phyloP scores from a whole-genome alignment of 2,329 filamentous ascomycete species.

The Xylaria sp. region DNA sequence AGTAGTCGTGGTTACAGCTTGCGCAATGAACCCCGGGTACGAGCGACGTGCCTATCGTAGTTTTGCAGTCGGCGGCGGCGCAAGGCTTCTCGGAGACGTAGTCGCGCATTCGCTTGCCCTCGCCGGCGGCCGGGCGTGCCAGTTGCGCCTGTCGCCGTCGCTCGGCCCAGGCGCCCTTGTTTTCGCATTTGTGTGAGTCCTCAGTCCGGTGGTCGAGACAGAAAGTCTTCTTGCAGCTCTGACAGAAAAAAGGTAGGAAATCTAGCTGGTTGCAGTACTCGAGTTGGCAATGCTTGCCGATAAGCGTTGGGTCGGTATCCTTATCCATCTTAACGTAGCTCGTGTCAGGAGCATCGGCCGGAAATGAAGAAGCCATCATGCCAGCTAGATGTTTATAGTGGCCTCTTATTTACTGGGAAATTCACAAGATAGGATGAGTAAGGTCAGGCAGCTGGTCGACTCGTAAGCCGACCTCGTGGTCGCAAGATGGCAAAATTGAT shows the following conservation, averaged over 20 bases:
- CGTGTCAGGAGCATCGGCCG: slow-evolving; percentile 55
- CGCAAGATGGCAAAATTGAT: slow-evolving; percentile 38
- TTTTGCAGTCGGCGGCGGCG: slow-evolving; percentile 73
- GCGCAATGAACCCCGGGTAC: slow-evolving; percentile 76
- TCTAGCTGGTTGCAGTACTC: slow-evolving; percentile 94
- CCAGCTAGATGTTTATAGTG: slow-evolving; percentile 4
- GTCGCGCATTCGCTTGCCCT: slow-evolving; percentile 64
- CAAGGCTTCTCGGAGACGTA: slow-evolving; percentile 72
- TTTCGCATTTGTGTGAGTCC: slow-evolving; percentile 75
- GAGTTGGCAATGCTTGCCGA: slow-evolving; percentile 92
- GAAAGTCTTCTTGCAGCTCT: slow-evolving; percentile 84
- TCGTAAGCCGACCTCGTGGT: slow-evolving; percentile 43
- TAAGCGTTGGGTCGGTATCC: slow-evolving; percentile 78
- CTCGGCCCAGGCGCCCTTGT: slow-evolving; percentile 70
- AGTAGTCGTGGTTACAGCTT: slow-evolving; percentile 78
- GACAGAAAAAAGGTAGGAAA: slow-evolving; percentile 94
- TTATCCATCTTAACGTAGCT: slow-evolving; percentile 79
- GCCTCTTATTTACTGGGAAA: slow-evolving; percentile 32
- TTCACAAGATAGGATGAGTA: slow-evolving; percentile 11
- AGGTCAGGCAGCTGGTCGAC: slow-evolving; percentile 39
- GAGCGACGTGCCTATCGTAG: slow-evolving; percentile 73
- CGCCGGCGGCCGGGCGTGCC: slow-evolving; percentile 63
- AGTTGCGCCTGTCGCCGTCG: slow-evolving; percentile 65
- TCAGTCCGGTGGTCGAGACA: slow-evolving; percentile 96
- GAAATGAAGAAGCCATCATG: slow-evolving; percentile 64